Conservation (phyloP, 345 rosid species). For the Hevea brasiliensis region DNA sequence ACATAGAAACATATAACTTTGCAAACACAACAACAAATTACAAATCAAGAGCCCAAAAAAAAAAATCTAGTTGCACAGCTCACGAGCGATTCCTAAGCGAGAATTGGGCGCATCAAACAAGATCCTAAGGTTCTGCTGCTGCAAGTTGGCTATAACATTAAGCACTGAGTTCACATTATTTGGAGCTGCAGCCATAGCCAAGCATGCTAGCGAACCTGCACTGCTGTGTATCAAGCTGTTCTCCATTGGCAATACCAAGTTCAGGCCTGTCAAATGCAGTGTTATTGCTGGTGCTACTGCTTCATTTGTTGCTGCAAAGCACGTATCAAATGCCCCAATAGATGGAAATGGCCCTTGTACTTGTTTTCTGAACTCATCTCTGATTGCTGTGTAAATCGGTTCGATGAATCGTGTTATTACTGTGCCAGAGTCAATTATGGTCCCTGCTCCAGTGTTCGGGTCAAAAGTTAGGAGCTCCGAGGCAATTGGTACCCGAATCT, state of each 20-base stretch:
- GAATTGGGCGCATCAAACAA: conserved; percentile 74
- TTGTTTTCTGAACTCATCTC: conserved; percentile 79
- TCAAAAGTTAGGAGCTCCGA: conserved; percentile 45
- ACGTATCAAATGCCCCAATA: conserved; percentile 84
- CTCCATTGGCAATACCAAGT: conserved; percentile 68
- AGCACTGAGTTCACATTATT: conserved; percentile 60
- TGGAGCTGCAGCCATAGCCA: conserved; percentile 76
- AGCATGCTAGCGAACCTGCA: conserved; percentile 69
- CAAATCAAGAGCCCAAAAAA: not conserved
- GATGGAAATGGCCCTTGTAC: conserved; percentile 64
- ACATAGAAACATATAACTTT: not conserved
- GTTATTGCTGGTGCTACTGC: conserved; percentile 51
- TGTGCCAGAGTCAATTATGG: conserved; percentile 83
- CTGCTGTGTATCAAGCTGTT: conserved; percentile 82
- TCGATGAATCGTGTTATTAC: conserved; percentile 75
- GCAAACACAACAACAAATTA: not conserved
- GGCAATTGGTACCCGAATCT: conserved; percentile 46
- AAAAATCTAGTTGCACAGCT: conserved; percentile 57
- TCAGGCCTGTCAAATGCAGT: conserved; percentile 56
- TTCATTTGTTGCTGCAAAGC: conserved; percentile 53
- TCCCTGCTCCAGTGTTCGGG: conserved; percentile 72
- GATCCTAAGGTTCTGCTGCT: conserved; percentile 83
- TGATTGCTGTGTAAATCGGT: conserved; percentile 56
- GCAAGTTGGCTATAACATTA: conserved; percentile 84
- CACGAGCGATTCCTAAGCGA: conserved; percentile 75